A percentile compares a stretch with the other conserved stretches of the same genome.
Evolutionary conservation across 2,329 filamentous ascomycete species (phyloP).

Genomic region (Colletotrichum abscissum): DNA sequence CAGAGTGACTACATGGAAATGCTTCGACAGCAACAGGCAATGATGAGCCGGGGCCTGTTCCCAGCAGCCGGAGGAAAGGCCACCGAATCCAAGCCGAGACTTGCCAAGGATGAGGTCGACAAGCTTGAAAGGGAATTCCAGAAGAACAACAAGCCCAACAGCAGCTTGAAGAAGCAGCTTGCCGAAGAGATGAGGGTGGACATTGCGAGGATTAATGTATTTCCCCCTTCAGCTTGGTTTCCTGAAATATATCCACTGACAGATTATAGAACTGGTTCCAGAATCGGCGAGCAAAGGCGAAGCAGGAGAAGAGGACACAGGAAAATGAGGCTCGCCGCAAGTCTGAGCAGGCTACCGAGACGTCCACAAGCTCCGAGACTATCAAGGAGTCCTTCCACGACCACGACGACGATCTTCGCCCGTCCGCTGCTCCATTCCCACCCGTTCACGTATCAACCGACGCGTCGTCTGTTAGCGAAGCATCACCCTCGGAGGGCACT

Average conservation of each 20-base stretch:
- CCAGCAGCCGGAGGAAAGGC: slow-evolving; percentile 41
- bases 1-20: slow-evolving; percentile 22
- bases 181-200: slow-evolving; percentile 73
- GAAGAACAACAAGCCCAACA: slow-evolving; percentile 73
- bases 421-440: slow-evolving; percentile 49
- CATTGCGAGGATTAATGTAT: slow-evolving; percentile 71
- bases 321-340: slow-evolving; percentile 56
- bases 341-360: slow-evolving; percentile 49
- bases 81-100: slow-evolving; percentile 62
- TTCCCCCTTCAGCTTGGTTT: slow-evolving; percentile 29
- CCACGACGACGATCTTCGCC: slow-evolving; percentile 50
- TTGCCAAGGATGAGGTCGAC: slow-evolving; percentile 70
- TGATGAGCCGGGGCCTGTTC: slow-evolving; percentile 35
- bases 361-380: slow-evolving; percentile 45
- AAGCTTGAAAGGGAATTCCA: slow-evolving; percentile 70
- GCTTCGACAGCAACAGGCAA: slow-evolving; percentile 21
- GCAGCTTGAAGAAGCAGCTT: slow-evolving; percentile 69
- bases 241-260: slow-evolving; percentile 42
- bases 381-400: slow-evolving; percentile 47
- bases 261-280: slow-evolving; percentile 73
- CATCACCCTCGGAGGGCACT: slow-evolving; percentile 9
- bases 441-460: slow-evolving; percentile 7
- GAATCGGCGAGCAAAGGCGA: slow-evolving; percentile 72
- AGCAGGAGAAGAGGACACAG: slow-evolving; percentile 70
- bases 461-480: background rate